These are phyloP conservation scores for Liriodendron chinense DNA, from an alignment of 164 flowering plant species.

Conservation along the genomic window DNA sequence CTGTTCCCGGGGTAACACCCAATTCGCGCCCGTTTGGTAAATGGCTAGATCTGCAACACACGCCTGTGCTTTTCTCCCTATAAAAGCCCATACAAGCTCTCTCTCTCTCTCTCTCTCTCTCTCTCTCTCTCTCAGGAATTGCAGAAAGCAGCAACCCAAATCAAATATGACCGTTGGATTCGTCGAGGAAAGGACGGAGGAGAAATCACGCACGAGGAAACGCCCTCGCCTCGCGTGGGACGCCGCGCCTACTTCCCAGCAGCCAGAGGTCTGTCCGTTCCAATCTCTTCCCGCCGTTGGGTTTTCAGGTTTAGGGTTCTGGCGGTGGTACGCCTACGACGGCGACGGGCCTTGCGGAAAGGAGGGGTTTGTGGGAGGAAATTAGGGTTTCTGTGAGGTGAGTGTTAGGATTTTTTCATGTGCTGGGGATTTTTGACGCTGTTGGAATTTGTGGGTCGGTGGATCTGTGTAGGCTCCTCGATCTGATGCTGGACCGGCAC, in stretches of 20 bases:
- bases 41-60: no score
- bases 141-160: background rate
- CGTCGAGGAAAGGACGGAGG: constrained; percentile 7
- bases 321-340: background rate
- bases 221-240: constrained; percentile 70
- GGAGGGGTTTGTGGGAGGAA: background rate
- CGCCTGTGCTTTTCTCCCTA: no score
- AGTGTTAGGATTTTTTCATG: constrained; percentile 16
- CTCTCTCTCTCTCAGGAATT: no score
- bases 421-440: constrained; percentile 21
- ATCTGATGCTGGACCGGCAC: constrained; percentile 11
- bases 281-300: background rate
- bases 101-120: no score
- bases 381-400: constrained; percentile 1
- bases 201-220: constrained; percentile 29
- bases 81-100: no score
- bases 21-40: no score
- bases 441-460: constrained; percentile 17
- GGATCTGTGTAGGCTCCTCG: constrained; percentile 34
- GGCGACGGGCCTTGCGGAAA: background rate
- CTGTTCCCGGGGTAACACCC: no score
- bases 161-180: constrained; percentile 1
- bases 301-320: constrained; percentile 27
- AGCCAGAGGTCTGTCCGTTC: constrained; percentile 38
- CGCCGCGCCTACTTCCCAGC: constrained; percentile 33